Conservation (phyloP, 202 grass and related monocot genomes). For the Schoenoplectus triqueter region DNA sequence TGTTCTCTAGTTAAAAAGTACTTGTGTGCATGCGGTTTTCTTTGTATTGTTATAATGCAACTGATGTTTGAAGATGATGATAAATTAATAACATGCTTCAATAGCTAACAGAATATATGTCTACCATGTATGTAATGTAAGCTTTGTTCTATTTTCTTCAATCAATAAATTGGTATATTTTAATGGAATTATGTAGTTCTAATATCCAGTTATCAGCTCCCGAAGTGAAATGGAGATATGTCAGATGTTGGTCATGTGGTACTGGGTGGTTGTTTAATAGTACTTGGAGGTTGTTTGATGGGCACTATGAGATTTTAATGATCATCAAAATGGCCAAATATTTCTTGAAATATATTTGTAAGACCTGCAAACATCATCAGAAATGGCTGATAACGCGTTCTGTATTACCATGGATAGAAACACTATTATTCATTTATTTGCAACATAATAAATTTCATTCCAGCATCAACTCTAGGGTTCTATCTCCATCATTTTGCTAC, state of each 20-base stretch:
- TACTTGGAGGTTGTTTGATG: not conserved
- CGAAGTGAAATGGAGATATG: not conserved
- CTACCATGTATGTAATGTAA: not conserved
- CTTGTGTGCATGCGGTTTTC: not conserved
- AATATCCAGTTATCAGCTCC: not conserved
- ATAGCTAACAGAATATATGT: not conserved
- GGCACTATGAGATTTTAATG: not conserved
- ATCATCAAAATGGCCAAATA: not conserved
- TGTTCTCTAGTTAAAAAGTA: not conserved
- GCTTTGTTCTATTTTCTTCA: not conserved
- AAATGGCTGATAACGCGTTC: not conserved
- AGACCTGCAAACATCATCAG: not conserved
- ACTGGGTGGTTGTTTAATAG: not conserved
- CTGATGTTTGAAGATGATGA: slow-evolving; percentile 19
- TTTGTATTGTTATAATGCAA: not conserved
- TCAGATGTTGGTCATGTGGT: not conserved
- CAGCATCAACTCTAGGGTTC: not conserved
- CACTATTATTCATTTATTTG: not conserved
- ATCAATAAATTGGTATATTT: not conserved
- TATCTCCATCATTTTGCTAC: not conserved
- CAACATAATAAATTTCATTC: not conserved
- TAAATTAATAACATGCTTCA: not conserved
- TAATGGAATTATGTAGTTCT: not conserved
- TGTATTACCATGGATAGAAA: not conserved
- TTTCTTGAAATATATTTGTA: not conserved